These are phyloP conservation scores for Brassica hybrid DNA, from an alignment of 441 rosid genomes.

Conservation along the genomic window DNA sequence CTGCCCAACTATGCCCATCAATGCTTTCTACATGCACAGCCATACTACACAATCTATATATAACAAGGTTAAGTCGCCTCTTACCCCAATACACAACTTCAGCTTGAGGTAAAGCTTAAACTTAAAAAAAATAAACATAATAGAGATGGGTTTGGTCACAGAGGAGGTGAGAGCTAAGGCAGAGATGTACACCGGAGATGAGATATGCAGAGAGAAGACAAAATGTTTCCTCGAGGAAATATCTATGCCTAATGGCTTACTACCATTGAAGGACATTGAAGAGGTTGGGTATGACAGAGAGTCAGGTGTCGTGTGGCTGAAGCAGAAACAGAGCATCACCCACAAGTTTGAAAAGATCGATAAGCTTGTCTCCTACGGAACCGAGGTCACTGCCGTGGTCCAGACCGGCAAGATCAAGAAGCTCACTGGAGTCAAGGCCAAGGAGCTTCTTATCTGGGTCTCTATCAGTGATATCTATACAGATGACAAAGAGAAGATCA, in stretches of 20 bases:
- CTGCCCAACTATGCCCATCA: neutral
- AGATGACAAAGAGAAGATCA: constrained; percentile 54
- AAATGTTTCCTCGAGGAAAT: constrained; percentile 62
- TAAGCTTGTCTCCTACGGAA: constrained; percentile 57
- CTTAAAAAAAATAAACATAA: constrained; percentile 10
- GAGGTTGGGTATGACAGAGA: constrained; percentile 84
- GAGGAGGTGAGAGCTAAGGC: constrained; percentile 81
- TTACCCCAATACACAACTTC: constrained; percentile 19
- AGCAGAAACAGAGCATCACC: constrained; percentile 71
- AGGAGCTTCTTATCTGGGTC: constrained; percentile 87
- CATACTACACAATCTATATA: constrained; percentile 26
- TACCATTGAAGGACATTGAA: constrained; percentile 78
- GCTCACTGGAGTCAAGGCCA: constrained; percentile 90
- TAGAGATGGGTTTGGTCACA: constrained; percentile 37
- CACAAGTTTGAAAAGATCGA: constrained; percentile 88
- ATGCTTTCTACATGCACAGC: neutral
- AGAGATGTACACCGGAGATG: constrained; percentile 78
- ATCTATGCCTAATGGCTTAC: constrained; percentile 76
- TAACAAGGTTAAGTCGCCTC: constrained; percentile 21
- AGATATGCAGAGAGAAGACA: constrained; percentile 71
- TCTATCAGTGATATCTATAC: constrained; percentile 62
- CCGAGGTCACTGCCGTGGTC: constrained; percentile 77
- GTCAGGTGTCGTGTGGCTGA: constrained; percentile 96
- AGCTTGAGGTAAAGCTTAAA: neutral
- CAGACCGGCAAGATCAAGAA: constrained; percentile 79